Evolutionary conservation across 192 early-diverging fungal species (phyloP).

Genomic region (Diversispora eburnea): DNA sequence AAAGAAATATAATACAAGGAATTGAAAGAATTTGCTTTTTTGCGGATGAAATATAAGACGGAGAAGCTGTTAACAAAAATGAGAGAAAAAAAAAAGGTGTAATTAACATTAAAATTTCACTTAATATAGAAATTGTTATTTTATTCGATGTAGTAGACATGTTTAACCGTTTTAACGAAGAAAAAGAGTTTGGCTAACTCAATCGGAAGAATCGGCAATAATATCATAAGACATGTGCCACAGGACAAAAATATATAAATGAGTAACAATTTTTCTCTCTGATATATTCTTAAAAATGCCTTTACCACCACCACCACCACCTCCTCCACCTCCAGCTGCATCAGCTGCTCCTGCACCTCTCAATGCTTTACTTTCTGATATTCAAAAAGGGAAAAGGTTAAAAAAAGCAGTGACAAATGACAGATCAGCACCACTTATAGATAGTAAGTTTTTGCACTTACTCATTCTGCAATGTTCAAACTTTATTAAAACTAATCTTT

Average conservation of each 20-base stretch:
- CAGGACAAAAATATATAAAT: too few relatives aligned
- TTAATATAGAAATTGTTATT: background rate
- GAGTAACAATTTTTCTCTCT: too few relatives aligned
- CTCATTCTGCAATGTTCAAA: too few relatives aligned
- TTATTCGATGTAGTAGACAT: too few relatives aligned
- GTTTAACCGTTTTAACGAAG: too few relatives aligned
- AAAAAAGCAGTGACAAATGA: constrained; percentile 73
- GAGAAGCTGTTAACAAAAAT: background rate
- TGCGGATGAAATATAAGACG: background rate
- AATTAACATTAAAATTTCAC: background rate
- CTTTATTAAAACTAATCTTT: background rate
- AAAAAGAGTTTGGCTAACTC: too few relatives aligned
- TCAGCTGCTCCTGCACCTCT: constrained; percentile 34
- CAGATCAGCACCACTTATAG: constrained; percentile 56
- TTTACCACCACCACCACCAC: constrained; percentile 45
- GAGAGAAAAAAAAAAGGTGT: background rate
- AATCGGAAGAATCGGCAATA: too few relatives aligned
- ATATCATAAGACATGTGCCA: too few relatives aligned
- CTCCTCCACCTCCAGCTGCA: constrained; percentile 41
- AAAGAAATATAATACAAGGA: background rate
- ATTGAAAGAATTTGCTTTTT: background rate
- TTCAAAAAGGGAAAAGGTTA: constrained; percentile 66
- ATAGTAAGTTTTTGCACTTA: background rate
- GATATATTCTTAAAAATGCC: constrained; percentile 28
- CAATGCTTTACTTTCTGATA: constrained; percentile 62